These are phyloP conservation scores for Sugiyamaella novakii DNA, from an alignment of 1,139 yeast genomes.

Conservation along the genomic window DNA sequence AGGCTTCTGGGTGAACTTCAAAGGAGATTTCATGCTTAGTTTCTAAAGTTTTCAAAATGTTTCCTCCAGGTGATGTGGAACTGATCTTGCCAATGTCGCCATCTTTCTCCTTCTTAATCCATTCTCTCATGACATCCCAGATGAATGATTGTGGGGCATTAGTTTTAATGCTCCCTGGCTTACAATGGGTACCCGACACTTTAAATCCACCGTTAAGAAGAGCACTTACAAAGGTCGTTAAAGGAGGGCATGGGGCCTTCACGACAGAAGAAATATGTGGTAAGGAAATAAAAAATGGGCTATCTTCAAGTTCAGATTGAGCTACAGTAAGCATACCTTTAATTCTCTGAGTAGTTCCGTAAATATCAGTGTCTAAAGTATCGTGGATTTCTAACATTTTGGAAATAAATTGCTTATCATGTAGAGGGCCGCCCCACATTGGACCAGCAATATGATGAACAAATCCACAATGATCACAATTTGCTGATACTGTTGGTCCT, in stretches of 20 bases:
- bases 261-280: slow-evolving; percentile 73
- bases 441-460: slow-evolving; percentile 88
- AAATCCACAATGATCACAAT: slow-evolving; percentile 71
- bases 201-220: slow-evolving; percentile 81
- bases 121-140: slow-evolving; percentile 70
- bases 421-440: slow-evolving; percentile 88
- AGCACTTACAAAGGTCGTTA: slow-evolving; percentile 71
- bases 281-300: slow-evolving; percentile 82
- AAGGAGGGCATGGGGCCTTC: slow-evolving; percentile 82
- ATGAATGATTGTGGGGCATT: slow-evolving; percentile 82
- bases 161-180: slow-evolving; percentile 83
- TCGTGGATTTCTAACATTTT: slow-evolving; percentile 60
- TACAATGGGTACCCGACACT: slow-evolving; percentile 86
- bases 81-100: slow-evolving; percentile 48
- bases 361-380: slow-evolving; percentile 53
- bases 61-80: slow-evolving; percentile 63
- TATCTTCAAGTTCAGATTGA: slow-evolving; percentile 57
- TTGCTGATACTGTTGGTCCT: slow-evolving; percentile 56
- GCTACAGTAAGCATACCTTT: slow-evolving; percentile 93
- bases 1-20: slow-evolving; percentile 54
- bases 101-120: slow-evolving; percentile 53
- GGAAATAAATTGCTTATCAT: slow-evolving; percentile 65
- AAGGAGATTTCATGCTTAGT: slow-evolving; percentile 46
- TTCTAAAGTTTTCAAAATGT: slow-evolving; percentile 51
- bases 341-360: slow-evolving; percentile 80